These are phyloP conservation scores for Chrysosporium queenslandicum DNA, from an alignment of 2,329 filamentous ascomycete genomes.

Conservation along the genomic window DNA sequence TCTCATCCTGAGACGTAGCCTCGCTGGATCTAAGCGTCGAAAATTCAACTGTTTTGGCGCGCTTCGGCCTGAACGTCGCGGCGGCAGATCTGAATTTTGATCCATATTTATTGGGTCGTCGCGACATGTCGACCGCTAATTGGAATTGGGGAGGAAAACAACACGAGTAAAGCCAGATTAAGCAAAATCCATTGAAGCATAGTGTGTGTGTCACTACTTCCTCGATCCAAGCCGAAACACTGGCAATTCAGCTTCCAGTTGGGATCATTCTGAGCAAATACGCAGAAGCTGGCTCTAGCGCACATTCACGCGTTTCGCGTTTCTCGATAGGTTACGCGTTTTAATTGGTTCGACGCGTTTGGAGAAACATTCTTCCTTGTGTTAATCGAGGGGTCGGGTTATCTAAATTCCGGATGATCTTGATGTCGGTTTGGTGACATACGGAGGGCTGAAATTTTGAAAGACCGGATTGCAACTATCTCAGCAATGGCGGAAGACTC, in stretches of 20 bases:
- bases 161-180: not conserved
- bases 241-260: not conserved
- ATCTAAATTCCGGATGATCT: not conserved
- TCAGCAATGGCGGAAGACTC: constrained; percentile 17
- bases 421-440: not conserved
- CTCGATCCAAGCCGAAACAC: not conserved
- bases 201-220: not conserved
- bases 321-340: not conserved
- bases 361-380: constrained; percentile 1
- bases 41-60: constrained; percentile 68
- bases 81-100: constrained; percentile 40
- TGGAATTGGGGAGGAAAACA: not conserved
- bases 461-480: not conserved
- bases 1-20: constrained; percentile 84
- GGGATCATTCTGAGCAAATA: not conserved
- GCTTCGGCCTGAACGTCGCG: constrained; percentile 41
- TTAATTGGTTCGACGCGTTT: constrained; percentile 10
- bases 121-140: constrained; percentile 31
- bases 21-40: constrained; percentile 65
- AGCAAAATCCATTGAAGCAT: constrained; percentile 3
- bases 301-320: constrained; percentile 8
- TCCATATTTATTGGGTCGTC: constrained; percentile 56
- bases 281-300: not conserved
- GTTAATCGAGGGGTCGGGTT: not conserved
- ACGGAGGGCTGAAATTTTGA: not conserved